Percentiles rank a stretch among this genome's conserved stretches.
These are phyloP conservation scores for Zarea fungicola DNA, from an alignment of 2,329 filamentous ascomycete genomes.

Conservation along the genomic window DNA sequence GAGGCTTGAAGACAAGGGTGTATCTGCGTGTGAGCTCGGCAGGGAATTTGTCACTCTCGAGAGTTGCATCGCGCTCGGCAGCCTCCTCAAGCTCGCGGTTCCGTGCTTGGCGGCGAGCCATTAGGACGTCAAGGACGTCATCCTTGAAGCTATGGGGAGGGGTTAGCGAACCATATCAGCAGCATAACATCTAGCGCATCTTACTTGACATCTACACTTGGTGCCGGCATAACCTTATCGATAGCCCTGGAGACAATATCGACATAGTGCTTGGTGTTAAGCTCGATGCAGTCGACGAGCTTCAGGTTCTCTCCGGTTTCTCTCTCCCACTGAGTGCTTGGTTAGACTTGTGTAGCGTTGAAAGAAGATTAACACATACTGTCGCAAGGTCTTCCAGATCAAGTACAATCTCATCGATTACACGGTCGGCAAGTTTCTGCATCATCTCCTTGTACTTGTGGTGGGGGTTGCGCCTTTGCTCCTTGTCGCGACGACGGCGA, in stretches of 20 bases:
- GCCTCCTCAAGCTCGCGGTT: constrained; percentile 70
- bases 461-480: constrained; percentile 52
- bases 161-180: neutral
- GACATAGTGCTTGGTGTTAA: constrained; percentile 91
- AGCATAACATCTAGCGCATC: too few species aligned
- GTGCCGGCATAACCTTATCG: constrained; percentile 77
- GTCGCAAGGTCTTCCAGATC: constrained; percentile 82
- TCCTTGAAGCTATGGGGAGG: constrained; percentile 73
- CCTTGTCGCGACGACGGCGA: constrained; percentile 44
- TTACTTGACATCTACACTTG: constrained; percentile 71
- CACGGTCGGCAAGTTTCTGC: constrained; percentile 80
- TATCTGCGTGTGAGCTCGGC: constrained; percentile 89
- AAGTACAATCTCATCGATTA: constrained; percentile 70
- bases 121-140: constrained; percentile 93
- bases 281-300: constrained; percentile 78
- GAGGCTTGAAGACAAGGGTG: constrained; percentile 91
- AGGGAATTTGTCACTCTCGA: constrained; percentile 76
- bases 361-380: constrained; percentile 42
- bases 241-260: constrained; percentile 86
- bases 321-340: constrained; percentile 62
- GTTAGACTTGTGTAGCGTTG: neutral
- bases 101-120: constrained; percentile 81
- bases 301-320: constrained; percentile 62
- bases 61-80: constrained; percentile 61
- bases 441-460: constrained; percentile 86